Evolutionary conservation across 2,329 filamentous ascomycete genomes (phyloP).

Genomic region (Karstenula rhodostoma): DNA sequence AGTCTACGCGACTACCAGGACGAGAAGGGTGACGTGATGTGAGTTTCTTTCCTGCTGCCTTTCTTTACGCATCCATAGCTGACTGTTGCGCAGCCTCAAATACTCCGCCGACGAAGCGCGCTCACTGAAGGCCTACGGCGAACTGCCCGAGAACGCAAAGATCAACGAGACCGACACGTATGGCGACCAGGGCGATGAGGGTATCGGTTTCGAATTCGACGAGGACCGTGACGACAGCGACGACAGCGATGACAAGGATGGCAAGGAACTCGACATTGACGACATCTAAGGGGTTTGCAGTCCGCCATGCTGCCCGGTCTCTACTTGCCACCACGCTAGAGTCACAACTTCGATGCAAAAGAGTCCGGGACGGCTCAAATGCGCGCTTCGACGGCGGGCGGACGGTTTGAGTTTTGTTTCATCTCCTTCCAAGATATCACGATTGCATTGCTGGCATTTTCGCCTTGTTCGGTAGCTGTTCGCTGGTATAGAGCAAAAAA

Average conservation of each 20-base stretch:
- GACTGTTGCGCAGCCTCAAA: conserved; percentile 81
- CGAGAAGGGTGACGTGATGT: conserved; percentile 88
- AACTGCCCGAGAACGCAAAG: conserved; percentile 96
- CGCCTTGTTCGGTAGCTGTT: neutral
- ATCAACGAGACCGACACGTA: conserved; percentile 99
- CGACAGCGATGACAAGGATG: conserved; percentile 65
- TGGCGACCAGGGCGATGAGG: conserved; percentile 86
- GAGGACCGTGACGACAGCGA: conserved; percentile 77
- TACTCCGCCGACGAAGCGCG: conserved; percentile 88
- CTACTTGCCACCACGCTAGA: conserved; percentile 27
- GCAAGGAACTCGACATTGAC: conserved; percentile 91
- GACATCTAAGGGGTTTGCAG: conserved; percentile 71
- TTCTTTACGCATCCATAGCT: conserved; percentile 47
- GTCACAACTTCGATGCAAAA: conserved; percentile 11
- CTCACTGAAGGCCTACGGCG: conserved; percentile 94
- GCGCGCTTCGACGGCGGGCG: conserved; percentile 49
- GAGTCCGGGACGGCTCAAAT: conserved; percentile 46
- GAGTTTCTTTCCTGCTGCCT: conserved; percentile 10
- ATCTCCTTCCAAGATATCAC: conserved; percentile 3
- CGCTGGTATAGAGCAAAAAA: conserved; percentile 12
- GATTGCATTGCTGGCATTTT: neutral
- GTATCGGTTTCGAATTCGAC: conserved; percentile 98
- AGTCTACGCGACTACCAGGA: conserved; percentile 93
- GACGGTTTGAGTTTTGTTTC: conserved; percentile 31
- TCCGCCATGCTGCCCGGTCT: conserved; percentile 49